These are phyloP conservation scores for Pilobolus umbonatus DNA, from an alignment of 192 early-diverging fungal genomes.

Conservation along the genomic window DNA sequence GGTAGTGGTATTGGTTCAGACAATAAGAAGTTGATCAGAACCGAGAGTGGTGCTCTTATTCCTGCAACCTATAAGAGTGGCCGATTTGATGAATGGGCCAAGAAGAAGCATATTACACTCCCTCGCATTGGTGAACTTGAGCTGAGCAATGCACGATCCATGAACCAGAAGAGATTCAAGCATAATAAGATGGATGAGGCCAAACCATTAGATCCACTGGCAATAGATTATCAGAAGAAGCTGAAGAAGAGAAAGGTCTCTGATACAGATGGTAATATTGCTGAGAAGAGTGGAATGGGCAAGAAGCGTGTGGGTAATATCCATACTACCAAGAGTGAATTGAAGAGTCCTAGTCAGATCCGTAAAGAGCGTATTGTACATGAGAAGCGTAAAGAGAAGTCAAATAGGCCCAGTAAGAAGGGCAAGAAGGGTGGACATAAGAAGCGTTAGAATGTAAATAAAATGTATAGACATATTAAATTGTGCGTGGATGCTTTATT, in stretches of 20 bases:
- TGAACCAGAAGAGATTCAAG: slow-evolving; percentile 59
- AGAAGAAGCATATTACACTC: slow-evolving; percentile 73
- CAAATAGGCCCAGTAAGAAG: slow-evolving; percentile 46
- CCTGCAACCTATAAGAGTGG: slow-evolving; percentile 85
- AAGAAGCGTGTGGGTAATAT: slow-evolving; percentile 36
- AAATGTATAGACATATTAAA: too few relatives aligned
- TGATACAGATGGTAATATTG: slow-evolving; percentile 37
- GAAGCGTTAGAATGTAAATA: too few relatives aligned
- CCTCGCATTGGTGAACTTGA: slow-evolving; percentile 89
- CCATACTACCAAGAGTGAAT: slow-evolving; percentile 56
- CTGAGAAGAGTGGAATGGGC: slow-evolving; percentile 34
- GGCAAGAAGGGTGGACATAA: slow-evolving; percentile 1
- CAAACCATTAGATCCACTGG: slow-evolving; percentile 64
- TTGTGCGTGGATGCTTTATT: too few relatives aligned
- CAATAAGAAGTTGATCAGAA: slow-evolving; percentile 93
- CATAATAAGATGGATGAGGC: slow-evolving; percentile 73
- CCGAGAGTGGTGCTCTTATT: slow-evolving; percentile 86
- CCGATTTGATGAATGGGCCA: slow-evolving; percentile 88
- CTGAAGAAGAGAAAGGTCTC: slow-evolving; percentile 49
- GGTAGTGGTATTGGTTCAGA: slow-evolving; percentile 83
- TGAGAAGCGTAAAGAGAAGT: slow-evolving; percentile 77
- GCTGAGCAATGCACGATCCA: slow-evolving; percentile 45
- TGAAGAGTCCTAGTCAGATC: slow-evolving; percentile 77
- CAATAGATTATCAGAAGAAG: slow-evolving; percentile 62
- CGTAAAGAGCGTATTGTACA: slow-evolving; percentile 67